These are phyloP conservation scores for Globisporangium okanoganense DNA, from an alignment of 352 stramenopile species.

Conservation along the genomic window DNA sequence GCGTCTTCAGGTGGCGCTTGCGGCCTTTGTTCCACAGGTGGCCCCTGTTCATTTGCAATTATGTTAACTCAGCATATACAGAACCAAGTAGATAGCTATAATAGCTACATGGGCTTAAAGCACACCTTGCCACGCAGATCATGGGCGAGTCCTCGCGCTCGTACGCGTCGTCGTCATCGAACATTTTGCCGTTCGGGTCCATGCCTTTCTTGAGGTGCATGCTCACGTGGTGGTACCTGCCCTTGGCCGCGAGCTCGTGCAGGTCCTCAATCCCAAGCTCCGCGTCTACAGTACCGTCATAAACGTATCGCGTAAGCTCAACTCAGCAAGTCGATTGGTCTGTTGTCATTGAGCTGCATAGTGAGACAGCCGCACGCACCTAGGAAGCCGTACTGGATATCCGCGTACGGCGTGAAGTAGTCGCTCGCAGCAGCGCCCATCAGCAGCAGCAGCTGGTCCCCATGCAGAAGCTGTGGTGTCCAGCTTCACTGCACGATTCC, in stretches of 20 bases:
- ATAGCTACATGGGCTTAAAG: neutral
- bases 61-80: neutral
- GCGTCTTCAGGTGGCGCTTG: conserved; percentile 49
- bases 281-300: conserved; percentile 22
- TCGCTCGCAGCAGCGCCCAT: conserved; percentile 56
- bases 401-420: conserved; percentile 50
- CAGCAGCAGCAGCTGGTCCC: neutral
- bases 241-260: conserved; percentile 43
- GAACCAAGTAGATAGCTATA: neutral
- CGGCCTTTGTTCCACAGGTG: conserved; percentile 37
- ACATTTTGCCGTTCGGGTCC: conserved; percentile 43
- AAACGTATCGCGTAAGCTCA: no score
- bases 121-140: conserved; percentile 53
- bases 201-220: conserved; percentile 52
- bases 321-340: no score
- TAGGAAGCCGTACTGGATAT: conserved; percentile 53
- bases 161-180: conserved; percentile 42
- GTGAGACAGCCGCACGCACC: conserved; percentile 10
- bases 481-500: neutral
- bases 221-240: conserved; percentile 34
- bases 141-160: conserved; percentile 48
- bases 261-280: conserved; percentile 51
- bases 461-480: neutral
- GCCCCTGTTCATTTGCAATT: conserved; percentile 19
- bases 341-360: no score